These are phyloP conservation scores for Starmerella vitae DNA, from an alignment of 805 yeast species.

Conservation along the genomic window DNA sequence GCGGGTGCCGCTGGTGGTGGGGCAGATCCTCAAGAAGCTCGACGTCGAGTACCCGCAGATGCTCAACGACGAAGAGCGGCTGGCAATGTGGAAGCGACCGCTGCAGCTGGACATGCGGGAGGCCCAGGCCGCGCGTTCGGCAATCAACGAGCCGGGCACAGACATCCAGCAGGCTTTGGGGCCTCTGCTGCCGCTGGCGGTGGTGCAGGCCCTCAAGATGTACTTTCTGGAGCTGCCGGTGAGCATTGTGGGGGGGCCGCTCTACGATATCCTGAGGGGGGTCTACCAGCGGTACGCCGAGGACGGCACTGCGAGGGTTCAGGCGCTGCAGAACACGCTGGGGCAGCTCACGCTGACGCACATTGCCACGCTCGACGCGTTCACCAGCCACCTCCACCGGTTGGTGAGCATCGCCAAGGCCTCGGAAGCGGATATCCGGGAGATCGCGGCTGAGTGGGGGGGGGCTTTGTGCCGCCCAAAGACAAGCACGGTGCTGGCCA, in stretches of 20 bases:
- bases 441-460: slow-evolving; percentile 53
- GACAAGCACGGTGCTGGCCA: slow-evolving; percentile 33
- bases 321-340: slow-evolving; percentile 52
- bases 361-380: slow-evolving; percentile 65
- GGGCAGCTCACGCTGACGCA: slow-evolving; percentile 56
- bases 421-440: slow-evolving; percentile 23
- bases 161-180: slow-evolving; percentile 19
- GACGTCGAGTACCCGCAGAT: slow-evolving; percentile 55
- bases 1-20: slow-evolving; percentile 55
- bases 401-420: slow-evolving; percentile 39
- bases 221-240: slow-evolving; percentile 71
- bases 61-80: slow-evolving; percentile 53
- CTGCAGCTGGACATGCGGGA: slow-evolving; percentile 23
- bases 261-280: slow-evolving; percentile 54
- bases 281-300: slow-evolving; percentile 43
- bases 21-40: slow-evolving; percentile 49
- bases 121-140: slow-evolving; percentile 24
- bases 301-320: slow-evolving; percentile 34
- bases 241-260: slow-evolving; percentile 50
- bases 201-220: slow-evolving; percentile 52
- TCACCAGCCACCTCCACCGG: slow-evolving; percentile 62
- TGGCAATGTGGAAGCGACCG: slow-evolving; percentile 53
- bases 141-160: slow-evolving; percentile 14
- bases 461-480: slow-evolving; percentile 45
- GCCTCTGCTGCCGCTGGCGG: slow-evolving; percentile 35